Evolutionary conservation across 805 yeast genomes (phyloP), one percentile per base, ranked within the genome.

Genomic region (Wickerhamiella siamensis): DNA sequence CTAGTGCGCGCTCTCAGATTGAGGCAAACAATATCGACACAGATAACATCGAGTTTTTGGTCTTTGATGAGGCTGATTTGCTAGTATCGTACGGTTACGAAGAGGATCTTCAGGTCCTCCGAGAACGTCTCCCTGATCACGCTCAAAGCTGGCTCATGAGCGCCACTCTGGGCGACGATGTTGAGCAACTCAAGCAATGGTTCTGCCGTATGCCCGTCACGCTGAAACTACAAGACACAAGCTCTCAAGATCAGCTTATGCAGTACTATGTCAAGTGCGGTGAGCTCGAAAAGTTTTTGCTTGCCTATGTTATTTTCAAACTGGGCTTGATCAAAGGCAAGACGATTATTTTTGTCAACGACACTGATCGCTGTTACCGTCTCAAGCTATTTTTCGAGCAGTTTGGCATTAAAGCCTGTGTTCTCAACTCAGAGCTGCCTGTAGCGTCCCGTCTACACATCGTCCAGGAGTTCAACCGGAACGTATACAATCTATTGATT

Each of bases 41-140:
- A 42, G 67, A 71, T 19, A 60, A 68, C 22, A 68, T 91, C 43
- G 70, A 71, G 46, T 83, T 73, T 55, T 62, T 91, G 38, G 93
- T 84, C 24, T 81, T 88, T 47, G 98, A 91, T 64, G 98, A 91
- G 62, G 97, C 91, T 22, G 98, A 91, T 64, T 70, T 91, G 51
- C 74, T 91, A 37, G 64, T 83, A 39, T 79, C 94, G 2, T 91
- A 82, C 59, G 98, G 98, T 19, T 84, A 91, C 59, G 73, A 77
- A 50, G 94, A 83, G 6, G 98, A 91, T 61, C 67, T 88, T 47
- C 65, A 72, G 33, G 72, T 70, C 52, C 70, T 91, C 48, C 70
- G 80, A 6, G 66, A 69, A 20, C 71, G 62, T 47, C 63, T 87
- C 47, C 84, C 86, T 47, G 75, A 72, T 45, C 29, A 36, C 42